Evolutionary conservation across 2,329 filamentous ascomycete species (phyloP).

Genomic region (Fusarium sp.): DNA sequence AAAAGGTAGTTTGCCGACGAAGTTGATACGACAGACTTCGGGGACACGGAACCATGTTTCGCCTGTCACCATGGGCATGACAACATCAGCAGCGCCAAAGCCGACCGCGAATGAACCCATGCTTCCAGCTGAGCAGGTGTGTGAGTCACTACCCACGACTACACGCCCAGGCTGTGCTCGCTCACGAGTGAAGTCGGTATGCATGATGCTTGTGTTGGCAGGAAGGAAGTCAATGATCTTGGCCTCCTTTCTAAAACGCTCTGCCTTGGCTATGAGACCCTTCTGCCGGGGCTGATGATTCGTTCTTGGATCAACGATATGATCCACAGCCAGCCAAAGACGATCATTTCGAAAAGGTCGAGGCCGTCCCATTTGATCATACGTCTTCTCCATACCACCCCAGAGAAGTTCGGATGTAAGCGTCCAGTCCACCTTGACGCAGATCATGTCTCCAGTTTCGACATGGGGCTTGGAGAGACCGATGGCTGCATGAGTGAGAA

Average conservation of each 20-base stretch:
- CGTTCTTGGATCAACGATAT: neutral
- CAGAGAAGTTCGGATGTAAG: slow-evolving; percentile 12
- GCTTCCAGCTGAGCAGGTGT: slow-evolving; percentile 59
- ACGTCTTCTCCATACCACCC: slow-evolving; percentile 43
- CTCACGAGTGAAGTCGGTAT: slow-evolving; percentile 60
- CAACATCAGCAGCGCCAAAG: slow-evolving; percentile 59
- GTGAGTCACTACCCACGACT: slow-evolving; percentile 58
- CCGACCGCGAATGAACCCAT: slow-evolving; percentile 58
- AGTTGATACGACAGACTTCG: slow-evolving; percentile 55
- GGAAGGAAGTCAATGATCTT: slow-evolving; percentile 55
- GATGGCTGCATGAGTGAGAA: neutral
- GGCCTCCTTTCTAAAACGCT: slow-evolving; percentile 44
- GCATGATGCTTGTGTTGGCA: slow-evolving; percentile 55
- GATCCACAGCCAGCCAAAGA: neutral
- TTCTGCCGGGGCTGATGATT: neutral
- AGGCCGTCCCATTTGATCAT: slow-evolving; percentile 51
- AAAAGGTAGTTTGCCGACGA: slow-evolving; percentile 53
- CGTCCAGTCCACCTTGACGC: slow-evolving; percentile 13
- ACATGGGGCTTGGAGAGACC: neutral
- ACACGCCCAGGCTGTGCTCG: slow-evolving; percentile 58
- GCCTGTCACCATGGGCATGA: slow-evolving; percentile 58
- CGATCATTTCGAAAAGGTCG: neutral
- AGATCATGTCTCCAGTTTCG: neutral
- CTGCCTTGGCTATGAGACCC: neutral
- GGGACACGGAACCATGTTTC: slow-evolving; percentile 61